Base-by-base conservation (phyloP, 2,329 filamentous ascomycete species). In the Paramyrothecium sp. region DNA sequence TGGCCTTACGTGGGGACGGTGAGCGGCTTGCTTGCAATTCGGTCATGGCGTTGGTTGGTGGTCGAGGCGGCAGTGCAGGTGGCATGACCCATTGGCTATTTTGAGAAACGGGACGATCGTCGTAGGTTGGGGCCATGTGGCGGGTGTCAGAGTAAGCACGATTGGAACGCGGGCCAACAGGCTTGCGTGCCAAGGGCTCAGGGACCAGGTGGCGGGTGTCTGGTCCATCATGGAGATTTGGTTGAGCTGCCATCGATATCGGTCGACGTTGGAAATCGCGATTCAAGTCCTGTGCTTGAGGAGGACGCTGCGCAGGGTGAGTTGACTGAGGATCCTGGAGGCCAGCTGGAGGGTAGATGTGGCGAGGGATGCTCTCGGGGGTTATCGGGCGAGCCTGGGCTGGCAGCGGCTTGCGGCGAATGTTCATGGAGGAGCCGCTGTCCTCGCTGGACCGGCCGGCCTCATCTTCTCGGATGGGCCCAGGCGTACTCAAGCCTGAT, bases 391-490 rank as follows among this genome's bases (percentile, higher is more conserved):
- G 63, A 13, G 67, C 61, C 12, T 63, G 66, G 23, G 71, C 62
- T 48, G 79, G 79, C 21, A 86, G 56, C 1, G 83, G 83, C 63
- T 85, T 86, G 60, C 83, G 73, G 34, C 73, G 76, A 50, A 86
- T 84, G 22, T 81, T 79, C 30, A 69, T 67, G 52, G 69, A 70
- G 51, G 71, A 73, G 17, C 72, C 65, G 59, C 74, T 77, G 54
- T 81, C 79, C 53, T 75, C 71, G 61, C 80, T 80, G 30, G 77
- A 75, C 51, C 76, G 73, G 59, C 75, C 70, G 51, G 65, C 65
- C 7, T 73, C 69, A 22, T 69, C 64, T 48, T 60, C 61, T 17
- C 63, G 54, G 49, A 69, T 61, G 30, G 66, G 64, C 11, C 7
- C 26, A 17, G 69, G 60, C 55, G 56, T 38, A 64, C 64, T 17